Evolutionary conservation across 2,329 filamentous ascomycete species (phyloP).

Genomic region (Chalaropsis thielavioides): DNA sequence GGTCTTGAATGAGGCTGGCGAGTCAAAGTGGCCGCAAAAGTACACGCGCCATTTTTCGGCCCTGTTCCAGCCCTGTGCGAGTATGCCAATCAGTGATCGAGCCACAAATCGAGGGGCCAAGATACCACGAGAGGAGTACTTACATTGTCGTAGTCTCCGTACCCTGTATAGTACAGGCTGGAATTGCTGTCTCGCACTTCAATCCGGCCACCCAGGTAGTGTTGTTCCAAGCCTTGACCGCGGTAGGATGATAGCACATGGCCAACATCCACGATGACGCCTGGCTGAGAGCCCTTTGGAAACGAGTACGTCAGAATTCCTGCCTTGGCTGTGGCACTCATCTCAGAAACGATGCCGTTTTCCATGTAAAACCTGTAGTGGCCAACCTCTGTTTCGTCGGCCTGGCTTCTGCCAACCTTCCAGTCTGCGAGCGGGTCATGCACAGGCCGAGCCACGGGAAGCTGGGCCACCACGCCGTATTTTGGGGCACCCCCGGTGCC

Average conservation of each 20-base stretch:
- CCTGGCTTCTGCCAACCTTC: conserved; percentile 37
- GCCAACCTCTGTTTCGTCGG: conserved; percentile 42
- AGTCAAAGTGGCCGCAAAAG: conserved; percentile 48
- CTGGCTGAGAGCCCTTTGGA: conserved; percentile 28
- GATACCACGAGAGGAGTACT: conserved; percentile 17
- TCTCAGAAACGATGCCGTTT: conserved; percentile 41
- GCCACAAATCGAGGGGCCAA: background rate
- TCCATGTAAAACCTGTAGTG: conserved; percentile 44
- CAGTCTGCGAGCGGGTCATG: conserved; percentile 41
- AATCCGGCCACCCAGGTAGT: conserved; percentile 46
- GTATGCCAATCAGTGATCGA: conserved; percentile 8
- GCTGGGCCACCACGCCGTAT: conserved; percentile 50
- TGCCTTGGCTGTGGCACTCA: conserved; percentile 41
- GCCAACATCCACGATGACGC: conserved; percentile 49
- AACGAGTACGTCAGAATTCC: conserved; percentile 50
- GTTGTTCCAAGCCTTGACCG: conserved; percentile 45
- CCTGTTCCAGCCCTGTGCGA: conserved; percentile 43
- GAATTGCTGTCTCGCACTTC: conserved; percentile 31
- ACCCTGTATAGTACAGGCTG: conserved; percentile 36
- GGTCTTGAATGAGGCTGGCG: conserved; percentile 28
- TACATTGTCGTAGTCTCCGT: conserved; percentile 48
- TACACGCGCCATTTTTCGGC: conserved; percentile 48
- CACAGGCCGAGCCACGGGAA: conserved; percentile 38
- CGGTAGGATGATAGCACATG: conserved; percentile 50
- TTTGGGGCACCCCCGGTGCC: conserved; percentile 56